phyloP scores from a whole-genome alignment of 2,329 filamentous ascomycete species.

The Hypoxylon sp. region DNA sequence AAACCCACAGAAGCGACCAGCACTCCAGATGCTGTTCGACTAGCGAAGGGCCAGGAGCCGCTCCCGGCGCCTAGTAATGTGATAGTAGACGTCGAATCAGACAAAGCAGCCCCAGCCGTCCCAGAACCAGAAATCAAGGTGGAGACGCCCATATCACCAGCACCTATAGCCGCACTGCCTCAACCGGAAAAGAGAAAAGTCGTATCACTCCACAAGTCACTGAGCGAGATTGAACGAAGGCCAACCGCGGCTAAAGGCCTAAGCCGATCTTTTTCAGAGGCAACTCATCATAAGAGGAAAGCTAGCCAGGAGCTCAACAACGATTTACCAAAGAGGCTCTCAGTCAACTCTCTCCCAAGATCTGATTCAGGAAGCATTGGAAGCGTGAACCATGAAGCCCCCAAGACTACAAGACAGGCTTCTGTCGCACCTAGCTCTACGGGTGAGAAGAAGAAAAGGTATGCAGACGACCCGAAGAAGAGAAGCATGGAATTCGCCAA shows the following conservation, averaged over 20 bases:
- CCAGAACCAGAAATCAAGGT: not conserved
- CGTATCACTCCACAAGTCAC: constrained; percentile 37
- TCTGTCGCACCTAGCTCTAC: constrained; percentile 31
- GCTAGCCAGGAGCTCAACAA: constrained; percentile 33
- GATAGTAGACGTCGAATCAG: not conserved
- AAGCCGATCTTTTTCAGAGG: constrained; percentile 42
- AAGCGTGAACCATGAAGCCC: constrained; percentile 19
- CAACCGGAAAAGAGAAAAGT: not conserved
- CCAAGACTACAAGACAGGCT: constrained; percentile 7
- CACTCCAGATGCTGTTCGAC: constrained; percentile 13
- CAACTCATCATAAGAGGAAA: constrained; percentile 40
- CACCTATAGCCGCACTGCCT: not conserved
- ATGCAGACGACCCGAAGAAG: constrained; percentile 28
- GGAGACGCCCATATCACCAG: not conserved
- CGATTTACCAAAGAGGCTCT: constrained; percentile 28
- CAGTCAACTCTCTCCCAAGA: constrained; percentile 25
- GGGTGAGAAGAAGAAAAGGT: constrained; percentile 24
- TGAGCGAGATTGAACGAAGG: constrained; percentile 33
- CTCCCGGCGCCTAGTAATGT: not conserved
- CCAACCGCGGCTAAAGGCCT: constrained; percentile 25
- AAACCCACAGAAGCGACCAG: constrained; percentile 9
- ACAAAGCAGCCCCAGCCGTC: not conserved
- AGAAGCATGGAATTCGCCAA: constrained; percentile 24
- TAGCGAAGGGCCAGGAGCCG: constrained; percentile 4
- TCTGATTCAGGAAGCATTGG: constrained; percentile 18